Percentiles rank a stretch among this genome's conserved stretches.
These are phyloP conservation scores for Vanrija sp. DNA, from an alignment of 1,284 basidiomycete species.

Conservation along the genomic window DNA sequence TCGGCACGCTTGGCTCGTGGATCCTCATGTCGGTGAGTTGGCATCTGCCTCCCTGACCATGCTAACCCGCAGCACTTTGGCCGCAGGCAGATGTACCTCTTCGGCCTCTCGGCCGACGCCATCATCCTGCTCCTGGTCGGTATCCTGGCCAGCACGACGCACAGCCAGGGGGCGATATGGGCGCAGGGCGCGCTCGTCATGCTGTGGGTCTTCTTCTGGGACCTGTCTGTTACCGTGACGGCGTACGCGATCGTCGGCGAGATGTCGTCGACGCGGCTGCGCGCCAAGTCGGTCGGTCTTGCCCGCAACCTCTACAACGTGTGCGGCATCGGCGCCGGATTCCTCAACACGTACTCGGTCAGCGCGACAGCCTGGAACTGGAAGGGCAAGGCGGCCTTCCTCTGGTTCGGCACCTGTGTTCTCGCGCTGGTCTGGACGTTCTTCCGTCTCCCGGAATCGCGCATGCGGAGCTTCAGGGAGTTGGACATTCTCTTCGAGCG, in stretches of 20 bases:
- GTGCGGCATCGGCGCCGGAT: background rate
- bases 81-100: conserved; percentile 48
- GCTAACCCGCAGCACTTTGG: conserved; percentile 22
- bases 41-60: conserved; percentile 13
- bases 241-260: conserved; percentile 26
- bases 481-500: conserved; percentile 46
- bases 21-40: conserved; percentile 38
- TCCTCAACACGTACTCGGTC: background rate
- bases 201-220: conserved; percentile 13
- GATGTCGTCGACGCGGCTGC: conserved; percentile 44
- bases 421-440: conserved; percentile 7
- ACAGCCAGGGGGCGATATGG: conserved; percentile 2
- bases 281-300: conserved; percentile 51
- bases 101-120: conserved; percentile 42
- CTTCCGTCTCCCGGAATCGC: conserved; percentile 47
- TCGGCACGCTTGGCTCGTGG: conserved; percentile 21
- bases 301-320: conserved; percentile 20
- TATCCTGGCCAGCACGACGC: conserved; percentile 2
- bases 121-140: conserved; percentile 49
- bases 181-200: conserved; percentile 9
- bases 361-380: conserved; percentile 9
- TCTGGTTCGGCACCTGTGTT: conserved; percentile 31
- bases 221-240: conserved; percentile 5
- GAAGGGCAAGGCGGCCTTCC: conserved; percentile 38
- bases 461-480: conserved; percentile 45